A percentile compares a stretch with the other conserved stretches of the same genome.
Evolutionary conservation across 2,329 filamentous ascomycete species (phyloP).

Genomic region (Cladophialophora bantiana): DNA sequence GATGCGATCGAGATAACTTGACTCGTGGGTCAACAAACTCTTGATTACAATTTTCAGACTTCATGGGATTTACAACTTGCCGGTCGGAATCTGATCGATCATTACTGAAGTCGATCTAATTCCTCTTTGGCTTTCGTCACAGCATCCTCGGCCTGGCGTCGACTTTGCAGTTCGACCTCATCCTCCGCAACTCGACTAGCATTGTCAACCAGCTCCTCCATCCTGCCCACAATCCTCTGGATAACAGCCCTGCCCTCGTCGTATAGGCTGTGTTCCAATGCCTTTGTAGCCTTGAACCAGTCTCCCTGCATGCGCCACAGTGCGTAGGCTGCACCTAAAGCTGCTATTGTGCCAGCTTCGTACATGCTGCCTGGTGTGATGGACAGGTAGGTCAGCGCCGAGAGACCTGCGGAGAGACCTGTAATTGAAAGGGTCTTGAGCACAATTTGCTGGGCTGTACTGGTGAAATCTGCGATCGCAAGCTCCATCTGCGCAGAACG

Average conservation of each 20-base stretch:
- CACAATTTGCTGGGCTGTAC: conserved; percentile 75
- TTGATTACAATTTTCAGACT: neutral
- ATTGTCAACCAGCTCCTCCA: conserved; percentile 56
- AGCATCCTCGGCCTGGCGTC: conserved; percentile 52
- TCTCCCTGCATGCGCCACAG: conserved; percentile 64
- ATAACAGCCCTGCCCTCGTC: conserved; percentile 66
- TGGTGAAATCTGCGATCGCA: conserved; percentile 74
- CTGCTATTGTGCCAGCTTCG: conserved; percentile 66
- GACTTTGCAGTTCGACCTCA: conserved; percentile 45
- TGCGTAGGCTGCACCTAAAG: conserved; percentile 64
- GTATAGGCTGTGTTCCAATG: conserved; percentile 60
- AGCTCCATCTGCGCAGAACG: conserved; percentile 71
- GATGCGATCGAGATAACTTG: conserved; percentile 52
- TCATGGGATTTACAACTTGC: neutral
- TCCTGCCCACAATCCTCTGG: conserved; percentile 59
- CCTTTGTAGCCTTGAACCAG: conserved; percentile 62
- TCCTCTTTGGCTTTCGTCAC: conserved; percentile 57
- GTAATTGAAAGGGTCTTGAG: conserved; percentile 78
- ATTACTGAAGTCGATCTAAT: conserved; percentile 43
- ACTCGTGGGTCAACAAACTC: neutral
- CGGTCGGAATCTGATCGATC: neutral
- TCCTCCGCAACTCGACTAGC: conserved; percentile 50
- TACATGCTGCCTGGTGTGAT: conserved; percentile 60
- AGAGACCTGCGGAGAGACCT: conserved; percentile 57
- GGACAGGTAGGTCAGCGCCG: conserved; percentile 63